Evolutionary conservation across 805 yeast genomes (phyloP).

Genomic region (Saturnispora silvae): DNA sequence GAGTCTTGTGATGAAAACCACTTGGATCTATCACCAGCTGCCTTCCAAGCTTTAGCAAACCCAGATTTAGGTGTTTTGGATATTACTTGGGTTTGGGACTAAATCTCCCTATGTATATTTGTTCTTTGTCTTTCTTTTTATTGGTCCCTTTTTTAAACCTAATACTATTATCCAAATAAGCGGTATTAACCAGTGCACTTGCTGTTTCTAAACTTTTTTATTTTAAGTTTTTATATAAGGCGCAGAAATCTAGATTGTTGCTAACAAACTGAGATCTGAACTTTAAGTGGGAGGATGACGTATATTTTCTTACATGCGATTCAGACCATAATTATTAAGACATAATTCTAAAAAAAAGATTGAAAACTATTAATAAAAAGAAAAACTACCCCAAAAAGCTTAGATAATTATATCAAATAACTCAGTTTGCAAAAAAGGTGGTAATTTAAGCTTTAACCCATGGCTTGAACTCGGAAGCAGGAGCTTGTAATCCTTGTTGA

Average conservation of each 20-base stretch:
- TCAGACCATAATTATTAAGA: conserved; percentile 18
- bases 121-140: too few species aligned
- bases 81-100: conserved; percentile 35
- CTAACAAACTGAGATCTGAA: too few species aligned
- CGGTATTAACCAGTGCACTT: too few species aligned
- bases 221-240: too few species aligned
- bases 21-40: conserved; percentile 46
- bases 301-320: conserved; percentile 40
- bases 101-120: background rate
- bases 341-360: background rate
- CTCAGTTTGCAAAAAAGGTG: background rate
- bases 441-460: conserved; percentile 41
- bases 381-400: background rate
- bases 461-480: conserved; percentile 41
- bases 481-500: conserved; percentile 63
- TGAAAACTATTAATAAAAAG: background rate
- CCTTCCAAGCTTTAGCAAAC: conserved; percentile 38
- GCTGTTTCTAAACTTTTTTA: too few species aligned
- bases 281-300: too few species aligned
- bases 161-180: too few species aligned
- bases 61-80: conserved; percentile 35
- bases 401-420: too few species aligned
- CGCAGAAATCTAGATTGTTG: too few species aligned
- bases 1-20: conserved; percentile 36
- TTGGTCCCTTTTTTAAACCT: too few species aligned